A percentile compares a stretch with the other conserved stretches of the same genome.
phyloP scores from a whole-genome alignment of 208 protist species.

The Leishmania arabica region DNA sequence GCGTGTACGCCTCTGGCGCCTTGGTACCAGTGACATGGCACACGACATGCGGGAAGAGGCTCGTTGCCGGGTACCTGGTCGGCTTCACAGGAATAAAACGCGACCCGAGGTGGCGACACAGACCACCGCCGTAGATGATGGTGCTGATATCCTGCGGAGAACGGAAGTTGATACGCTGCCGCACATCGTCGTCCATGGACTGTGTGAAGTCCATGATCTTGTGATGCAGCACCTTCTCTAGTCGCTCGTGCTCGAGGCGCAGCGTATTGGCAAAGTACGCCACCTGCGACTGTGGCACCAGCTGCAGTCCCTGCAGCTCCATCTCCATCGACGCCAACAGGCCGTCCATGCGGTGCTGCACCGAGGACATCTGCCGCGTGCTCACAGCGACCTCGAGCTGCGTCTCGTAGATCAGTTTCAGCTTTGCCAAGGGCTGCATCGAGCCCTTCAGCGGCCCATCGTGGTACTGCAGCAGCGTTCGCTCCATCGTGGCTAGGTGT shows the following conservation, averaged over 20 bases:
- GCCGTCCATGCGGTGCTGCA: constrained; percentile 91
- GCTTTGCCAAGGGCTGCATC: constrained; percentile 79
- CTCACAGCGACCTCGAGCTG: constrained; percentile 86
- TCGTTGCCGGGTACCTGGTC: constrained; percentile 59
- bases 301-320: constrained; percentile 84
- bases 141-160: constrained; percentile 90
- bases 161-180: constrained; percentile 85
- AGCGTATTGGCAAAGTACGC: constrained; percentile 68
- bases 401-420: constrained; percentile 88
- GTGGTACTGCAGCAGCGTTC: constrained; percentile 85
- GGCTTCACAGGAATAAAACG: constrained; percentile 70
- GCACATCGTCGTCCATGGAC: constrained; percentile 85
- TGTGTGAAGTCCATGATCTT: constrained; percentile 89
- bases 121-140: constrained; percentile 87
- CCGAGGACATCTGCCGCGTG: constrained; percentile 78
- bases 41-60: constrained; percentile 76
- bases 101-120: constrained; percentile 81
- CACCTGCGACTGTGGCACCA: constrained; percentile 72
- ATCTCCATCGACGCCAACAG: constrained; percentile 92
- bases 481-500: constrained; percentile 84
- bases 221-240: constrained; percentile 83
- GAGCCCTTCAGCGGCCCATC: constrained; percentile 58
- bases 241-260: constrained; percentile 62
- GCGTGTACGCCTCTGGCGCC: constrained; percentile 62
- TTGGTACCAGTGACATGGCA: constrained; percentile 71